These are phyloP conservation scores for Saccharomycopsis sp. DNA, from an alignment of 805 yeast species.

Conservation along the genomic window DNA sequence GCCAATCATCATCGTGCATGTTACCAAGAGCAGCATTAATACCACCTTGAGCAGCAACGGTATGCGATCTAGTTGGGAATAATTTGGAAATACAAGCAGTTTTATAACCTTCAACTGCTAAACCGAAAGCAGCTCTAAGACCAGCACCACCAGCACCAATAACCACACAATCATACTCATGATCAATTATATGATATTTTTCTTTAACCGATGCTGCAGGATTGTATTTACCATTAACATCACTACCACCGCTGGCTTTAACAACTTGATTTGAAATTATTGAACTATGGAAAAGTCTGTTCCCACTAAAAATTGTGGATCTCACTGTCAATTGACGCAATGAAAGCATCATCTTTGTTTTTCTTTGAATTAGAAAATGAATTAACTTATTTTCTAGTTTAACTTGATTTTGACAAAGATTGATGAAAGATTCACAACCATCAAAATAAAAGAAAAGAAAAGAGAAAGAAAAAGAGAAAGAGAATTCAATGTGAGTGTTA, in stretches of 20 bases:
- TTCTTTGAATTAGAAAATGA: too few relatives aligned
- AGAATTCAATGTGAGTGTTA: neutral
- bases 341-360: too few relatives aligned
- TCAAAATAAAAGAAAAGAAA: neutral
- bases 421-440: neutral
- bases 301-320: conserved; percentile 2
- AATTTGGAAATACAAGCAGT: conserved; percentile 96
- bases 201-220: conserved; percentile 51
- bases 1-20: conserved; percentile 98
- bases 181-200: conserved; percentile 90
- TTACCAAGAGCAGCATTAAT: conserved; percentile 98
- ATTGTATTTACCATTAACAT: conserved; percentile 37
- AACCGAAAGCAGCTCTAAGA: conserved; percentile 95
- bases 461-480: neutral
- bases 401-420: too few relatives aligned
- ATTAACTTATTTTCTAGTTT: too few relatives aligned
- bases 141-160: conserved; percentile 99
- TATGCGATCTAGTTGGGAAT: conserved; percentile 97
- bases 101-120: conserved; percentile 94
- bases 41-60: conserved; percentile 99
- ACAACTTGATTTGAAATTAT: conserved; percentile 26
- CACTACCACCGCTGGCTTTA: conserved; percentile 23
- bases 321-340: conserved; percentile 7
- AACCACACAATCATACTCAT: conserved; percentile 95
- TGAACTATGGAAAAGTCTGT: conserved; percentile 12